Evolutionary conservation across 345 rosid genomes (phyloP), one percentile per base, ranked within the genome.

Genomic region (Odontarrhena argentea): DNA sequence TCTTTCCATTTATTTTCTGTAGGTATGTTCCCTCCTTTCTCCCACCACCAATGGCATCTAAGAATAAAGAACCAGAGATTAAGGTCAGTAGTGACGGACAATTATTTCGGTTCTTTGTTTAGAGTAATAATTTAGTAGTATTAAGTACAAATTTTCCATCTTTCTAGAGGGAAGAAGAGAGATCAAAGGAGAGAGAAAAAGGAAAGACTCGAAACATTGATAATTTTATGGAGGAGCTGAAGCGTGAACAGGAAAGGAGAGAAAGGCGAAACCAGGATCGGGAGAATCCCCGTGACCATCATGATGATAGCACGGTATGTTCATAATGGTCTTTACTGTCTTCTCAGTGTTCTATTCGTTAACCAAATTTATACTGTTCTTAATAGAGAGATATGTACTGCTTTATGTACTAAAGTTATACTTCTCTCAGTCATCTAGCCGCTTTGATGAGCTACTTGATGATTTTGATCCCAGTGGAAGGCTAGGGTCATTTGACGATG

Each of bases 1-100:
- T 76, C 70, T 53, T 18, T 60, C 49, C 48, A 68, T 67, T 52
- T 69, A 63, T 63, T 71, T 59, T 70, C 76, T 78, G 83, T 88
- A 90, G 97, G 87, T 90, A 90, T 81, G 92, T 90, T 70, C 97
- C 97, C 73, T 90, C 97, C 70, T 90, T 90, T 61, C 63, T 90
- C 58, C 97, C 97, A 47, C 97, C 92, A 62, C 86, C 92, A 54
- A 57, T 90, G 87, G 82, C 87, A 50, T 62, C 84, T 71, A 90
- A 83, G 80, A 91, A 83, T 78, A 90, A 76, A 67, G 92, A 90
- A 69, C 63, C 83, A 52, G 97, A 87, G 73, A 87, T 76, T 79
- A 87, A 82, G 94, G 91, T 89, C 28, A 60, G 74, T 62, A 55
- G 35, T 49, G 45, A 24, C 40, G 50, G 28, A 9, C 47, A 55